These are phyloP conservation scores for Aureoboletus auriporus DNA, from an alignment of 768 basidiomycete genomes.

Conservation along the genomic window DNA sequence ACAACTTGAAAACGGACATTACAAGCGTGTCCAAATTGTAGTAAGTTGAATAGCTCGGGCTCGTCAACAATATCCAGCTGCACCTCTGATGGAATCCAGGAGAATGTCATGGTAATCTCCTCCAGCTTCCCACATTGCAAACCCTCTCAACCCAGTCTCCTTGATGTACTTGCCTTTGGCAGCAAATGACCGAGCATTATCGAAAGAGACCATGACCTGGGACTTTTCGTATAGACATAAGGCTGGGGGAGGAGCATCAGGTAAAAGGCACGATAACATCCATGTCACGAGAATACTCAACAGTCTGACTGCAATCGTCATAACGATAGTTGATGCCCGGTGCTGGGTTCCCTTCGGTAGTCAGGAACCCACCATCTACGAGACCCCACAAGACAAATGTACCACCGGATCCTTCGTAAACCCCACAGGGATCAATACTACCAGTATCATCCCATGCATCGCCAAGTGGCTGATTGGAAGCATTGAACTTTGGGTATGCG, in stretches of 20 bases:
- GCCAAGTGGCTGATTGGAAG: slow-evolving; percentile 41
- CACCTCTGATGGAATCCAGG: slow-evolving; percentile 47
- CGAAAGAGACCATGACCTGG: slow-evolving; percentile 61
- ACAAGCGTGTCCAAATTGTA: not conserved
- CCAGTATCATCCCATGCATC: slow-evolving; percentile 52
- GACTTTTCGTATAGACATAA: slow-evolving; percentile 55
- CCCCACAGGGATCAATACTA: slow-evolving; percentile 54
- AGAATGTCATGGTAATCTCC: slow-evolving; percentile 61
- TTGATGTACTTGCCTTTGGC: slow-evolving; percentile 62
- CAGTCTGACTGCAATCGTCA: slow-evolving; percentile 71
- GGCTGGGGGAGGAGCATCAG: slow-evolving; percentile 40
- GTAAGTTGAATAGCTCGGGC: not conserved
- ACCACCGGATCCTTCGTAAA: slow-evolving; percentile 43
- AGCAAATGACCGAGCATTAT: slow-evolving; percentile 54
- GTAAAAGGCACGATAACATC: not conserved
- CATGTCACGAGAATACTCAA: slow-evolving; percentile 31
- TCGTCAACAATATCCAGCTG: slow-evolving; percentile 1
- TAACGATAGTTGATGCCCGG: slow-evolving; percentile 51
- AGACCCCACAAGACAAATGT: slow-evolving; percentile 60
- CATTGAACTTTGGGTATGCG: slow-evolving; percentile 49
- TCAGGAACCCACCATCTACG: slow-evolving; percentile 52
- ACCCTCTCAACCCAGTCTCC: slow-evolving; percentile 51
- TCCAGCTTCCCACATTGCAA: slow-evolving; percentile 69
- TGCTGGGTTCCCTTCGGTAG: slow-evolving; percentile 24
- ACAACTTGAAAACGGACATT: too few species aligned